Evolutionary conservation across 2,329 filamentous ascomycete genomes (phyloP).

Genomic region (Penicillium corylophilum): DNA sequence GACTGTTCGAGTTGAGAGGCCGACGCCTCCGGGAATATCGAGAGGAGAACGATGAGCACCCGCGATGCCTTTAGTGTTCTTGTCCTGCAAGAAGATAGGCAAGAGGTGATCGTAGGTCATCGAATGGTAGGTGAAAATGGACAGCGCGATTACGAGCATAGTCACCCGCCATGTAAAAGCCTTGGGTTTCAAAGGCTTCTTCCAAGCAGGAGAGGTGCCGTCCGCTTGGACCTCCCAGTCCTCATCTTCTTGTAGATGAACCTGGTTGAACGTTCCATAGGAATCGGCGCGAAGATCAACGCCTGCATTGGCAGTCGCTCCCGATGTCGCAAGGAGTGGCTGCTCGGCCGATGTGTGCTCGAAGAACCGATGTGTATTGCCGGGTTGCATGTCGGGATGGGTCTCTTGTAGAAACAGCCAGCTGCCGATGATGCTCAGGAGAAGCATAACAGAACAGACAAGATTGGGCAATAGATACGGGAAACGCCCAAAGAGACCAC

Average conservation of each 20-base stretch:
- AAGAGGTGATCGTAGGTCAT: conserved; percentile 94
- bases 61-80: conserved; percentile 36
- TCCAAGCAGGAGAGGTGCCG: conserved; percentile 41
- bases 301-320: conserved; percentile 69
- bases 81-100: conserved; percentile 88
- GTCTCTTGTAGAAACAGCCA: conserved; percentile 83
- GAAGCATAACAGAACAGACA: conserved; percentile 72
- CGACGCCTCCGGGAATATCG: conserved; percentile 63
- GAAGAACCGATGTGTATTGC: conserved; percentile 40
- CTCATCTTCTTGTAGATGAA: conserved; percentile 55
- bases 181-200: conserved; percentile 41
- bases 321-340: conserved; percentile 72
- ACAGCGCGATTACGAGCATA: conserved; percentile 75
- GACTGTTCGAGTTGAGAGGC: conserved; percentile 64
- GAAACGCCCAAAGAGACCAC: conserved; percentile 71
- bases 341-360: conserved; percentile 60
- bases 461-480: conserved; percentile 90
- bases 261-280: conserved; percentile 69
- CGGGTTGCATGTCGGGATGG: conserved; percentile 74
- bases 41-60: conserved; percentile 46
- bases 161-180: conserved; percentile 65
- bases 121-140: conserved; percentile 89
- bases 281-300: conserved; percentile 75
- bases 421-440: conserved; percentile 77
- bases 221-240: conserved; percentile 53